Evolutionary conservation across 768 basidiomycete genomes (phyloP), one percentile per base, ranked within the genome.

Genomic region (Phanerochaete carnosa): DNA sequence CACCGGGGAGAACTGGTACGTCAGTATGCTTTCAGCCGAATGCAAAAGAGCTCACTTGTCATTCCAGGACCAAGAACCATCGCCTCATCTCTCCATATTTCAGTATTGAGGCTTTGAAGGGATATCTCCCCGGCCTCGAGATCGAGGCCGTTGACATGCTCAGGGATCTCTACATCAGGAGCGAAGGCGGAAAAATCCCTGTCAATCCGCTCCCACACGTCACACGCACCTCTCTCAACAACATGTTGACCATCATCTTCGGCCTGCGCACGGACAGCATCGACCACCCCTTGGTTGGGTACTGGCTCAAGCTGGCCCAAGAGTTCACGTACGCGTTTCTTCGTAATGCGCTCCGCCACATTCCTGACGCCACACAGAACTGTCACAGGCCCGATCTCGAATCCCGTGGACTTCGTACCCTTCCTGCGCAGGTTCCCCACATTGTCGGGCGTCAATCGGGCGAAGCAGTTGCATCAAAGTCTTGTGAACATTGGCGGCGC

Each of bases 191-290:
- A 5, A 32, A 25, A 19, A 49, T 60, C 5, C 70, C 77, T 0
- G 64, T 80, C 58, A 74, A 79, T 58, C 78, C 79, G 1, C 69
- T 72, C 45, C 74, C 69, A 12, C 69, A 75, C 55, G 72, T 74
- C 8, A 76, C 76, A 25, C 74, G 78, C 19, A 76, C 56, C 45
- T 53, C 68, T 1, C 59, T 70, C 45, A 70, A 68, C 67, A 79
- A 79, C 63, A 80, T 80, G 75, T 70, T 80, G 16, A 73, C 72
- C 0, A 74, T 80, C 45, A 67, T 72, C 54, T 79, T 79, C 60
- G 79, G 74, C 1, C 75, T 68, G 19, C 78, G 79, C 7, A 80
- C 78, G 0, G 74, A 74, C 57, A 66, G 68, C 32, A 72, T 75
- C 29, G 62, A 70, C 22, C 69, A 80, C 75, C 78, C 1, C 0